phyloP scores from a whole-genome alignment of 2,329 filamentous ascomycete species.

The Diaporthe longicolla region DNA sequence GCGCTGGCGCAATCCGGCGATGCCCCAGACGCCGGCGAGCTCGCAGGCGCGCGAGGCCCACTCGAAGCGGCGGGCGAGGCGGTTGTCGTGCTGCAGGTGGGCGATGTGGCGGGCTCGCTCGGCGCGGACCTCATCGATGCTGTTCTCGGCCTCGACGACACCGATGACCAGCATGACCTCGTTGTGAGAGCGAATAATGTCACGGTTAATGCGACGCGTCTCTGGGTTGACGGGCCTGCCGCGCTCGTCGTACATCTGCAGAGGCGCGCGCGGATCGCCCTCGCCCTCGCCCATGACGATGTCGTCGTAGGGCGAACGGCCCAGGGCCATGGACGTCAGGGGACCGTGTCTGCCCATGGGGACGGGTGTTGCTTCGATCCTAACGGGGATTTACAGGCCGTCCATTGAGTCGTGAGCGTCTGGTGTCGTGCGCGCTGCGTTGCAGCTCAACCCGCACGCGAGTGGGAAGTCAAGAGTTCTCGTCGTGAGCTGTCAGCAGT shows the following conservation, averaged over 20 bases:
- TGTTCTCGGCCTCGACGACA: conserved; percentile 71
- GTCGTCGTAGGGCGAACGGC: conserved; percentile 73
- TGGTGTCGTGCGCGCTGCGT: neutral
- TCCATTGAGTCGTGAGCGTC: neutral
- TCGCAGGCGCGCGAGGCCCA: conserved; percentile 54
- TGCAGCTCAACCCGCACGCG: too few species aligned
- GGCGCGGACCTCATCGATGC: conserved; percentile 54
- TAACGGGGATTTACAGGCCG: neutral
- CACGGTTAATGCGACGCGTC: conserved; percentile 68
- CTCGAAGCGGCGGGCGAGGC: conserved; percentile 58
- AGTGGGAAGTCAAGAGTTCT: neutral
- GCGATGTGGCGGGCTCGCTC: conserved; percentile 55
- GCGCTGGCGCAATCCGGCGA: conserved; percentile 67
- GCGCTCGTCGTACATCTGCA: conserved; percentile 67
- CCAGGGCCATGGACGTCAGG: conserved; percentile 69
- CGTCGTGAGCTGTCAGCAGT: neutral
- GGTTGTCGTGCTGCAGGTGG: conserved; percentile 64
- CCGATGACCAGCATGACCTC: conserved; percentile 75
- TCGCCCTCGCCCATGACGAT: conserved; percentile 65
- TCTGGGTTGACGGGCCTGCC: conserved; percentile 69
- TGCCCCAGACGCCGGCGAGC: conserved; percentile 64
- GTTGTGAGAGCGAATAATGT: conserved; percentile 72
- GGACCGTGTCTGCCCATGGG: conserved; percentile 69
- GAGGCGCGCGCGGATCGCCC: conserved; percentile 55
- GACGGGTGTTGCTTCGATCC: conserved; percentile 35